Conservation (phyloP, 2,329 filamentous ascomycete species). For the Calonectria ilicicola region DNA sequence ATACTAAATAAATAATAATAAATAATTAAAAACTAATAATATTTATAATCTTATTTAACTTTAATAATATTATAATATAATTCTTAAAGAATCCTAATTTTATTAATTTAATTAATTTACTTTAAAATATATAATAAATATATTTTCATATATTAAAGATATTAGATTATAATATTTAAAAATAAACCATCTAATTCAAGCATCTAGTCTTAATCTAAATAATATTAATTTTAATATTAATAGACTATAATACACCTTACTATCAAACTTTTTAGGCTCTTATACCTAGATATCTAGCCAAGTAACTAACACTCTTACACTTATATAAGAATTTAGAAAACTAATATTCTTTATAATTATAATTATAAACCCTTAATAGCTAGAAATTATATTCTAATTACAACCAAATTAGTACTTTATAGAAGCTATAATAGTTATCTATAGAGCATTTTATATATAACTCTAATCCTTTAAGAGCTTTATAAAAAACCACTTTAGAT, state of each 20-base stretch:
- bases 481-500: no score
- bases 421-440: neutral
- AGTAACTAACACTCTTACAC: neutral
- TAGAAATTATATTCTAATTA: neutral
- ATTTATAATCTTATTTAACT: no score
- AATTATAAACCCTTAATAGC: neutral
- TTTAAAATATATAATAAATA: no score
- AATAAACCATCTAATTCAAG: neutral
- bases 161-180: neutral
- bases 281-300: neutral
- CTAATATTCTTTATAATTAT: neutral
- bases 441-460: neutral
- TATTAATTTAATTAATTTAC: no score
- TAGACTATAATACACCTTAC: neutral
- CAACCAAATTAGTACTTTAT: neutral
- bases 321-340: neutral
- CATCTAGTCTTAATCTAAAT: neutral
- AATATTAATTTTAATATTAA: neutral
- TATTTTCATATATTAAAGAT: neutral
- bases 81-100: no score
- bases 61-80: no score
- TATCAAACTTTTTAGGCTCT: neutral
- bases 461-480: no score
- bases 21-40: neutral
- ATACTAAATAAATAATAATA: no score